Conservation (phyloP, 2,329 filamentous ascomycete genomes). For the Tolypocladium amazonense region DNA sequence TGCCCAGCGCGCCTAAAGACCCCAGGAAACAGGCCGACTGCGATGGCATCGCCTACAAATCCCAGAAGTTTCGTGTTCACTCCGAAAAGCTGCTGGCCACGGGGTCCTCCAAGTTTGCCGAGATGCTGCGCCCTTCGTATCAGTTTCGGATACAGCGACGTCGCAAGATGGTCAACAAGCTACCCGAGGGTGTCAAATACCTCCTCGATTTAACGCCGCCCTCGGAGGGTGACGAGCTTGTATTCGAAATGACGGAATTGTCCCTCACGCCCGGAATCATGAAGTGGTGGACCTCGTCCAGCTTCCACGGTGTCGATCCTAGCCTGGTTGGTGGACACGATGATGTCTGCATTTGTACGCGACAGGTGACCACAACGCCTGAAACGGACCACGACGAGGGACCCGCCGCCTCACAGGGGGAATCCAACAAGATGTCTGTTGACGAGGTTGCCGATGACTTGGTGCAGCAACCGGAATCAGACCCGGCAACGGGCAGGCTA, state of each 20-base stretch:
- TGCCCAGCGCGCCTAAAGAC: slow-evolving; percentile 14
- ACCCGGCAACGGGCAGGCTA: background rate
- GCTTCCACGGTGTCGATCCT: slow-evolving; percentile 19
- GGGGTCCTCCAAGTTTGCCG: slow-evolving; percentile 34
- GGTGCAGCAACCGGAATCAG: background rate
- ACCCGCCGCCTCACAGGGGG: background rate
- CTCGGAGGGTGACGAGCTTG: slow-evolving; percentile 49
- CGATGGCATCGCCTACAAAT: slow-evolving; percentile 19
- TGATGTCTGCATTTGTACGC: slow-evolving; percentile 24
- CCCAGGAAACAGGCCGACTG: slow-evolving; percentile 18
- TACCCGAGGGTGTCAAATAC: slow-evolving; percentile 39
- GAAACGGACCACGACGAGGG: background rate
- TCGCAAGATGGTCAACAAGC: slow-evolving; percentile 20
- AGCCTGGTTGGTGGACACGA: slow-evolving; percentile 28
- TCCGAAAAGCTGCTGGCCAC: slow-evolving; percentile 35
- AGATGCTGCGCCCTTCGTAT: slow-evolving; percentile 29
- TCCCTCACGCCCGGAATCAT: slow-evolving; percentile 45
- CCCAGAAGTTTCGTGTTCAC: slow-evolving; percentile 30
- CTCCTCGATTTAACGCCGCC: slow-evolving; percentile 55
- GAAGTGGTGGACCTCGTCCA: slow-evolving; percentile 37
- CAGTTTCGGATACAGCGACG: slow-evolving; percentile 29
- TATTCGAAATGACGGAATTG: slow-evolving; percentile 46
- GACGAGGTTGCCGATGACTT: background rate
- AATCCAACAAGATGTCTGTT: background rate
- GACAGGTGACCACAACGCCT: background rate